Conservation (phyloP, 805 yeast genomes). For the Candida coleopterorum region DNA sequence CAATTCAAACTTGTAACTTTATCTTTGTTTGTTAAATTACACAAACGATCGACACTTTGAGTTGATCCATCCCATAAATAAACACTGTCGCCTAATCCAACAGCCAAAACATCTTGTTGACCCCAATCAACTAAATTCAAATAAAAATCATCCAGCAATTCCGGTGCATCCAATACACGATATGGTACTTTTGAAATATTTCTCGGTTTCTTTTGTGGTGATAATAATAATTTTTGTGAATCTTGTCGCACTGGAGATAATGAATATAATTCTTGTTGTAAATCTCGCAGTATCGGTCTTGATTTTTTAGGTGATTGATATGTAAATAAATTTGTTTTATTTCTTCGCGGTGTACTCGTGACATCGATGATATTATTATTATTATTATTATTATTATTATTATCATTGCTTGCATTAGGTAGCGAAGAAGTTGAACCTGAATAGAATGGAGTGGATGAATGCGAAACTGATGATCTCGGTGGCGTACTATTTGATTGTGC, state of each 20-base stretch:
- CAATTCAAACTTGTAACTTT: slow-evolving; percentile 80
- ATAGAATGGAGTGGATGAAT: slow-evolving; percentile 8
- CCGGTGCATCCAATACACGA: slow-evolving; percentile 94
- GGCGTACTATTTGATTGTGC: slow-evolving; percentile 5
- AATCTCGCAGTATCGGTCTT: slow-evolving; percentile 58
- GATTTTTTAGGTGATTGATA: slow-evolving; percentile 65
- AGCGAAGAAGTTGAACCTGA: slow-evolving; percentile 9
- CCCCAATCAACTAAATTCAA: slow-evolving; percentile 96
- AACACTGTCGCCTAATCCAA: slow-evolving; percentile 83
- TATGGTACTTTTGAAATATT: slow-evolving; percentile 83
- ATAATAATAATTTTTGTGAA: slow-evolving; percentile 69
- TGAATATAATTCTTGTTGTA: slow-evolving; percentile 73
- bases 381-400: slow-evolving; percentile 1
- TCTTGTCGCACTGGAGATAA: slow-evolving; percentile 87
- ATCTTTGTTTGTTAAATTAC: slow-evolving; percentile 63
- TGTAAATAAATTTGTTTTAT: slow-evolving; percentile 59
- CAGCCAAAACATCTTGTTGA: slow-evolving; percentile 79
- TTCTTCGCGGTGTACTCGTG: slow-evolving; percentile 33
- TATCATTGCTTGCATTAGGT: neutral
- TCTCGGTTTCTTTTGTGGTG: slow-evolving; percentile 78
- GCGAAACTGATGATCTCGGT: slow-evolving; percentile 8
- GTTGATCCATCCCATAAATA: slow-evolving; percentile 87
- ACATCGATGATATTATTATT: slow-evolving; percentile 15
- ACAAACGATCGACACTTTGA: slow-evolving; percentile 76
- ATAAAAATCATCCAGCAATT: slow-evolving; percentile 88